Base-by-base conservation (phyloP, 1,284 basidiomycete genomes). In the Sphaerobolus stellatus region DNA sequence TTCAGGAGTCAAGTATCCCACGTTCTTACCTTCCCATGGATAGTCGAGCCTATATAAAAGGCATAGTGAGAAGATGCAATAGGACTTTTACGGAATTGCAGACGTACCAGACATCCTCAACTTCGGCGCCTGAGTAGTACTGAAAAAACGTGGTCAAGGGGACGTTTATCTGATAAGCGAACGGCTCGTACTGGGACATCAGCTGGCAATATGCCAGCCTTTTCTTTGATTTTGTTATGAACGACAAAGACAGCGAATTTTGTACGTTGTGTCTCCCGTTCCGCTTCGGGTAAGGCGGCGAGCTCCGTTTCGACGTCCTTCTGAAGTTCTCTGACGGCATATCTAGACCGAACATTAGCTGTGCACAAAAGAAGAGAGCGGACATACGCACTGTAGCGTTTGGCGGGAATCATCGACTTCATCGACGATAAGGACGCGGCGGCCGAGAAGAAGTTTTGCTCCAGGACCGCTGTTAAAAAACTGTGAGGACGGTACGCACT, bases 341-440 rank as follows among this genome's bases (percentile, higher is more conserved):
- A 98, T 58, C 91, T 93, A 64, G 55, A 28, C 29, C 59, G 50
- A 46, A 16, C 48, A 20, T 59, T 50, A 33, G 58, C 48, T 41
- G 31, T 28, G 49, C 52, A 48, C 13, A 7, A 36, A 25, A 52
- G 33, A n/a, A 48, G 11, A 52, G 20, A 24, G n/a, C 18, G 62
- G 27, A 11, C 28, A 56, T 41, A 68, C 84, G 64, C 62, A 92
- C 89, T 87, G 81, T 8, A 95, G 78, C 1, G 92, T 95, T 69
- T 91, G 94, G 62, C 94, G 86, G 11, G 93, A 90, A 70, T 97
- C 94, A 66, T 97, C 94, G 30, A 97, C 86, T 72, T 97, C 94
- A 67, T 98, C 94, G 49, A 98, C 85, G 58, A 98, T 90, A 51
- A 98, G 75, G 52, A 86, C 89, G 50, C 82, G 76, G 59, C 87